Evolutionary conservation across 75 land plant genomes (phyloP), one percentile per base, ranked within the genome.

Genomic region (Pinus albicaulis): DNA sequence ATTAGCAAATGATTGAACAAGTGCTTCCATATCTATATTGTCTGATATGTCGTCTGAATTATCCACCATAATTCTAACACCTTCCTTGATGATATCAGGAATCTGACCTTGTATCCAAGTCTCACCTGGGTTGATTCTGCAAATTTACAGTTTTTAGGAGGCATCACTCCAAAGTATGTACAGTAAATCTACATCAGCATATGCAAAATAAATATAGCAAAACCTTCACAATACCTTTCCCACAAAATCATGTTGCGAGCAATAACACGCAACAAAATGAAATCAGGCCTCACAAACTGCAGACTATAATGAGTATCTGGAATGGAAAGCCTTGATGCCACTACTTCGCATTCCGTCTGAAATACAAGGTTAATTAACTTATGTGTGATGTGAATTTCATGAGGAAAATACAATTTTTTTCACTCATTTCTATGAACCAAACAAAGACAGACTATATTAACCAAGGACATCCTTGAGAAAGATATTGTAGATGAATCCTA

Each of bases 231-330:
- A 7, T 78, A 96, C 99, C 95, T 91, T 83, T 85, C 92, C 99
- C 99, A 98, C 87, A 93, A 79, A 44, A 95, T 93, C 63, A 98
- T 64, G 82, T 94, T 98, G 24, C 96, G 92, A 68, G 99, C 98
- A 82, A 98, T 85, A 61, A 95, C 86, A 31, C 99, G 92, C 57
- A 98, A 89, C 86, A 98, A 80, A 55, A 98, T 88, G 77, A 98
- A 95, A 72, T 98, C 99, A 78, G 99, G 99, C 75, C 99, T 85
- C 76, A 98, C 99, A 90, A 91, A 95, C 81, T 95, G 96, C 70
- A 98, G 88, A 11, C 92, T 96, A 76, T 91, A 98, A 76, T 85
- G 86, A 53, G 96, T 95, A 34, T 80, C 82, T 15, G 99, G 99
- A 82, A 94, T 84, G 48, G 92, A 86, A 74, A 98, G 89, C 80